Percentiles rank a stretch among this genome's conserved stretches.
Conservation (phyloP, 2,329 filamentous ascomycete species). For the Ilyonectria robusta region DNA sequence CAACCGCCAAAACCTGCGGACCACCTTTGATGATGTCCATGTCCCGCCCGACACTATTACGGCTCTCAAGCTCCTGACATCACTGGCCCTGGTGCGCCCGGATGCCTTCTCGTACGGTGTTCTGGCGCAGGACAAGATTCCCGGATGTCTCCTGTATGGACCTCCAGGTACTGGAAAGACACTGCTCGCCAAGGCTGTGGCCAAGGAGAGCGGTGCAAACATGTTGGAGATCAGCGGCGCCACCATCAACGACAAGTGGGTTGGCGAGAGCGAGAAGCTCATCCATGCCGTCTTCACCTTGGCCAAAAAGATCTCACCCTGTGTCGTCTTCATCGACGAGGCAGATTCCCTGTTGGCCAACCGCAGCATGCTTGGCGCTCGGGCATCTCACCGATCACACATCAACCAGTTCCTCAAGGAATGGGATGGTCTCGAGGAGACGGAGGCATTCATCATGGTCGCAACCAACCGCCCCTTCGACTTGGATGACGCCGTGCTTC, state of each 20-base stretch:
- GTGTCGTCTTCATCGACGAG: constrained; percentile 97
- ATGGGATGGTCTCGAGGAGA: constrained; percentile 91
- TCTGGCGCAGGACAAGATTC: constrained; percentile 89
- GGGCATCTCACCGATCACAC: constrained; percentile 85
- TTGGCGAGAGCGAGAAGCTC: constrained; percentile 97
- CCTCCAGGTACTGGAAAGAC: constrained; percentile 87
- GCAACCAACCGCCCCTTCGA: constrained; percentile 97
- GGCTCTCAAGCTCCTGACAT: constrained; percentile 89
- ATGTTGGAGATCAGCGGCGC: constrained; percentile 92
- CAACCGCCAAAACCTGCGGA: constrained; percentile 84
- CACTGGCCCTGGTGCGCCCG: constrained; percentile 86
- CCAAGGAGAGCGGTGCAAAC: constrained; percentile 77
- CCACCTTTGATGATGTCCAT: constrained; percentile 90
- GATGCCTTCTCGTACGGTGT: constrained; percentile 98
- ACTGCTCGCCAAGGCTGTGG: constrained; percentile 77
- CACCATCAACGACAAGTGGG: constrained; percentile 95
- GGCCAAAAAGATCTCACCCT: constrained; percentile 91
- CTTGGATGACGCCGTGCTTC: constrained; percentile 87
- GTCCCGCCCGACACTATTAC: constrained; percentile 87
- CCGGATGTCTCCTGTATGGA: constrained; percentile 89
- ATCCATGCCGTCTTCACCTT: constrained; percentile 92
- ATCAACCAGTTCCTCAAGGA: constrained; percentile 98
- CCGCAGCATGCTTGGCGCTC: constrained; percentile 75
- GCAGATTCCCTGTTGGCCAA: constrained; percentile 92
- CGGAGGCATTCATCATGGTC: constrained; percentile 96